Evolutionary conservation across 176 grass and related monocot species (phyloP).

Genomic region (Carex cristatella): DNA sequence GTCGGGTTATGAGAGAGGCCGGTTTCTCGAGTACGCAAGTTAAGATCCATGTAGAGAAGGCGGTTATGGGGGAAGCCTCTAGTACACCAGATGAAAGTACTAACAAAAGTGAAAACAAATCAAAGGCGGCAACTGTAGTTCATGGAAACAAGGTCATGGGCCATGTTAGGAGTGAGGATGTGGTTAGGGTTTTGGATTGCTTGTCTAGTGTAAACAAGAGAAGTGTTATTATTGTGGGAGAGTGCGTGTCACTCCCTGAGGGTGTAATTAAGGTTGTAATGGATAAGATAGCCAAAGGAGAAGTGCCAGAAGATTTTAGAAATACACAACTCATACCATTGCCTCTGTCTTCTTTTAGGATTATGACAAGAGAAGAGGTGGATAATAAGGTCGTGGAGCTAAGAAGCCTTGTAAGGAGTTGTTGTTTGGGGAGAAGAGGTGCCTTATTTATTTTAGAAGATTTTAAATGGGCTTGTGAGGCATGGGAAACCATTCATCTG

Average conservation of each 20-base stretch:
- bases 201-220: slow-evolving; percentile 37
- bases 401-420: slow-evolving; percentile 41
- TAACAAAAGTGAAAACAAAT: slow-evolving; percentile 3
- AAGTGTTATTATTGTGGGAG: slow-evolving; percentile 49
- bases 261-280: slow-evolving; percentile 52
- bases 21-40: slow-evolving; percentile 83
- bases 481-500: slow-evolving; percentile 28
- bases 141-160: slow-evolving; percentile 14
- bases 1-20: slow-evolving; percentile 91
- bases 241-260: slow-evolving; percentile 26
- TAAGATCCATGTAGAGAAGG: slow-evolving; percentile 65
- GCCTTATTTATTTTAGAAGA: slow-evolving; percentile 68
- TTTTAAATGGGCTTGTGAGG: slow-evolving; percentile 55
- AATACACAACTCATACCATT: slow-evolving; percentile 66
- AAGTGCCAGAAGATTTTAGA: slow-evolving; percentile 51
- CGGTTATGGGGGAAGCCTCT: slow-evolving; percentile 19
- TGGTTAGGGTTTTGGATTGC: slow-evolving; percentile 50
- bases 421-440: slow-evolving; percentile 41
- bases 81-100: not conserved
- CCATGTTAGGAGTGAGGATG: slow-evolving; percentile 32
- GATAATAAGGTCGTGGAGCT: slow-evolving; percentile 47
- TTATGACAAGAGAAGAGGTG: slow-evolving; percentile 48
- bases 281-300: slow-evolving; percentile 59
- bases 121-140: not conserved
- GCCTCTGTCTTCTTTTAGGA: slow-evolving; percentile 36